Evolutionary conservation across 495 filamentous ascomycete species (phyloP), one percentile per base, ranked within the genome.

Genomic region (Neurospora sublineolata): DNA sequence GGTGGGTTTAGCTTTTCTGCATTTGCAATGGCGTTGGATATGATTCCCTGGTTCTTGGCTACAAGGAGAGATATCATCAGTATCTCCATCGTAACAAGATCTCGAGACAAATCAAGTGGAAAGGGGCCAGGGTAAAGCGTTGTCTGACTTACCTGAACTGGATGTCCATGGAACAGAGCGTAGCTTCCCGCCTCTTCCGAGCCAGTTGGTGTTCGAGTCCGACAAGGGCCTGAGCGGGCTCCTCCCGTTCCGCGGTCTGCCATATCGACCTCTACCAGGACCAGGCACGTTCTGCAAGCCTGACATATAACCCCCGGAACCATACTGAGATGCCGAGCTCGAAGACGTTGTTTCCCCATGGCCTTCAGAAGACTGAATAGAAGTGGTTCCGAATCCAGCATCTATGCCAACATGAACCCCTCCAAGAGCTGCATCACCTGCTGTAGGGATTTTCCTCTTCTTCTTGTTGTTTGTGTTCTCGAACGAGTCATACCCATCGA

Each of bases 391-490:
- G 18, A 68, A n/a, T 14, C 27, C 44, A 27, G 92, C 79, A 67
- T 86, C 84, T 69, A 76, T 81, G n/a, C 79, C 72, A 12, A 80
- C 72, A 71, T 93, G 90, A 67, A 83, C 83, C 14, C 87, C 87
- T 70, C 80, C 83, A 37, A 84, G 71, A 42, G 77, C 80, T 5
- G 87, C 82, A 69, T 88, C 90, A 4, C 90, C 91, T n/a, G 92
- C 90, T 0, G 92, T 92, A 5, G 96, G 96, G 37, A 98, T 97
- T 81, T 99, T 99, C 72, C 96, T 88, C 80, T 99, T 99, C 84
- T 98, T 99, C 81, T 99, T 99, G 79, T 99, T 98, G 78, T 97
- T 98, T 69, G 93, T 97, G 76, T 99, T 98, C 79, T 99, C 95
- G 76, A 97, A 96, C 20, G 92, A 94, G 78, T 98, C 96, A 79